Evolutionary conservation across 1,284 basidiomycete genomes (phyloP).

Genomic region (Trametes versicolor): DNA sequence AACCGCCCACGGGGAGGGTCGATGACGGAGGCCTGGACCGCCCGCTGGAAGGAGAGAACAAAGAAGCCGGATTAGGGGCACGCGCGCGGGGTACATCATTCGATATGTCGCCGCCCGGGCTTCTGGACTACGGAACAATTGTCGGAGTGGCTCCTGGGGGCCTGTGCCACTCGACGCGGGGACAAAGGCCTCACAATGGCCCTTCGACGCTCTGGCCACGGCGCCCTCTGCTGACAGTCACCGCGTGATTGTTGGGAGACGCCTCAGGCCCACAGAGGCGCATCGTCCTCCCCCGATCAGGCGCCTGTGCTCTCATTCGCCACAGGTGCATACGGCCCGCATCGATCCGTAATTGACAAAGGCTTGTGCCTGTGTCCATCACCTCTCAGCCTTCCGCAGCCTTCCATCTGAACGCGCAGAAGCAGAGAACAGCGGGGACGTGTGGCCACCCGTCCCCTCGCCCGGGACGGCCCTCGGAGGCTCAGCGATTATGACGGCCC

Average conservation of each 20-base stretch:
- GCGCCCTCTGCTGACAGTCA: constrained; percentile 13
- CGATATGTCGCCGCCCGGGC: constrained; percentile 23
- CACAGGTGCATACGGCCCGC: constrained; percentile 20
- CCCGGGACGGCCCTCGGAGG: constrained; percentile 18
- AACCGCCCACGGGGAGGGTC: constrained; percentile 27
- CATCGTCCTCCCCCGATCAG: constrained; percentile 12
- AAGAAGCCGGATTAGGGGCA: constrained; percentile 30
- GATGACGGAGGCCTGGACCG: constrained; percentile 25
- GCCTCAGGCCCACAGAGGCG: constrained; percentile 1
- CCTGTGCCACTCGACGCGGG: constrained; percentile 20
- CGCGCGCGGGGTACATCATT: constrained; percentile 22
- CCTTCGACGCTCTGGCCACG: constrained; percentile 9
- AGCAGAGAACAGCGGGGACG: constrained; percentile 31
- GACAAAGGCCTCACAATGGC: constrained; percentile 22
- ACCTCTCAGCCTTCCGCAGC: constrained; percentile 21
- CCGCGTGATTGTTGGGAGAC: constrained; percentile 26
- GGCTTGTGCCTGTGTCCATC: constrained; percentile 28
- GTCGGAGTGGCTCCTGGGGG: constrained; percentile 23
- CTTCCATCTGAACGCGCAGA: constrained; percentile 32
- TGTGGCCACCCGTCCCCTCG: constrained; percentile 27
- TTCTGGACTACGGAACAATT: constrained; percentile 33
- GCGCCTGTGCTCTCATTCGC: constrained; percentile 25
- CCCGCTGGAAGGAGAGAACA: constrained; percentile 27
- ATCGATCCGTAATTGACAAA: constrained; percentile 34
- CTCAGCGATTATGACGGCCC: constrained; percentile 26